Percentiles rank a stretch among this genome's conserved stretches.
phyloP scores from a whole-genome alignment of 805 yeast species.

The Pichia heedii region DNA sequence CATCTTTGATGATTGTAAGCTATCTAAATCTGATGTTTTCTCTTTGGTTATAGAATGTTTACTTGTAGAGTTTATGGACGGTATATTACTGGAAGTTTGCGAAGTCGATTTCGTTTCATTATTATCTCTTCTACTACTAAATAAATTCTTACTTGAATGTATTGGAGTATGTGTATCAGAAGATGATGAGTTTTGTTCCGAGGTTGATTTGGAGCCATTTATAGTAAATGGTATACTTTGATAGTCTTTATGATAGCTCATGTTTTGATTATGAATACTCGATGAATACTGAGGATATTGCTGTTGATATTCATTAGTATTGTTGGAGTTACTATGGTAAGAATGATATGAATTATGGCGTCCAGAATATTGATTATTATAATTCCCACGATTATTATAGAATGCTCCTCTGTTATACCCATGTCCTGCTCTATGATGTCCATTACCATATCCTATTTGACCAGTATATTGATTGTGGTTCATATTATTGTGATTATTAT shows the following conservation, averaged over 20 bases:
- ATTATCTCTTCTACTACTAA: conserved; percentile 6
- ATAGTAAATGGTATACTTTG: too few species aligned
- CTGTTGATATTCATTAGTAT: background rate
- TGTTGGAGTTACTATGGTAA: background rate
- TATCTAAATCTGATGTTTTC: conserved; percentile 6
- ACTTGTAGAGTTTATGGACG: background rate
- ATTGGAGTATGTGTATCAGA: background rate
- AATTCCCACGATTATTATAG: conserved; percentile 1
- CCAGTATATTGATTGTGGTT: background rate
- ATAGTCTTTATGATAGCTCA: background rate
- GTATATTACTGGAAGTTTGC: too few species aligned
- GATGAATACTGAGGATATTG: background rate
- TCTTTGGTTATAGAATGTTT: background rate
- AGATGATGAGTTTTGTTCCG: background rate
- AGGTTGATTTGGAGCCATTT: background rate
- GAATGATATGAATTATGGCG: conserved; percentile 4
- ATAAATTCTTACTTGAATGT: background rate
- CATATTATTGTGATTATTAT: background rate
- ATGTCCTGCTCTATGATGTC: background rate
- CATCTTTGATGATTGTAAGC: conserved; percentile 6
- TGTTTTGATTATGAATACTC: background rate
- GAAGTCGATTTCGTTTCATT: background rate
- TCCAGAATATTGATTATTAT: background rate
- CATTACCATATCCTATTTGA: background rate
- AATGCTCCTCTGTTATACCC: background rate